phyloP scores from a whole-genome alignment of 75 land plant species.

The Cryptomeria japonica region DNA sequence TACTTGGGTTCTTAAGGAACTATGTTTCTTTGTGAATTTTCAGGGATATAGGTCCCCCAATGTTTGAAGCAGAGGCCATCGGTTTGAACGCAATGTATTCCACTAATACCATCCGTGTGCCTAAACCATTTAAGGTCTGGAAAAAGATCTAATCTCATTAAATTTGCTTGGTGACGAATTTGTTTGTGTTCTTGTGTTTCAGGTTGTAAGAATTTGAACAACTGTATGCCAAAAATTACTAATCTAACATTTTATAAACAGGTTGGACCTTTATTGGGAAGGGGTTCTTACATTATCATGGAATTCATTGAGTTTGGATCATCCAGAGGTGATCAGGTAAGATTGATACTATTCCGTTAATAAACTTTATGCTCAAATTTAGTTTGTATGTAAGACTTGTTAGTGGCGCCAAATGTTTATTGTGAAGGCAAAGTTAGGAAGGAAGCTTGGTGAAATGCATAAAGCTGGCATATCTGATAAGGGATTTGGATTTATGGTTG shows the following conservation, averaged over 20 bases:
- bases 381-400: not conserved
- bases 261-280: constrained; percentile 68
- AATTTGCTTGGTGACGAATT: not conserved
- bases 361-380: not conserved
- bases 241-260: constrained; percentile 16
- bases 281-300: constrained; percentile 99
- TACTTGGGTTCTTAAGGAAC: not conserved
- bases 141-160: not conserved
- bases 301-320: constrained; percentile 88
- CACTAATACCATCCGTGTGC: constrained; percentile 89
- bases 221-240: not conserved
- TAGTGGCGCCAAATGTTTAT: not conserved
- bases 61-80: constrained; percentile 99
- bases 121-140: constrained; percentile 84
- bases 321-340: constrained; percentile 86
- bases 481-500: constrained; percentile 93
- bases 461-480: constrained; percentile 74
- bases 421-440: constrained; percentile 77
- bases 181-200: constrained; percentile 2
- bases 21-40: not conserved
- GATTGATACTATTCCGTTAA: not conserved
- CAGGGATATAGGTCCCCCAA: constrained; percentile 79
- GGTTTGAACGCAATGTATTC: constrained; percentile 84
- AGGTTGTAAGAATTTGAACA: not conserved
- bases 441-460: constrained; percentile 93